Base-by-base conservation (phyloP, 345 rosid genomes). In the Raphanus raphanistrum region DNA sequence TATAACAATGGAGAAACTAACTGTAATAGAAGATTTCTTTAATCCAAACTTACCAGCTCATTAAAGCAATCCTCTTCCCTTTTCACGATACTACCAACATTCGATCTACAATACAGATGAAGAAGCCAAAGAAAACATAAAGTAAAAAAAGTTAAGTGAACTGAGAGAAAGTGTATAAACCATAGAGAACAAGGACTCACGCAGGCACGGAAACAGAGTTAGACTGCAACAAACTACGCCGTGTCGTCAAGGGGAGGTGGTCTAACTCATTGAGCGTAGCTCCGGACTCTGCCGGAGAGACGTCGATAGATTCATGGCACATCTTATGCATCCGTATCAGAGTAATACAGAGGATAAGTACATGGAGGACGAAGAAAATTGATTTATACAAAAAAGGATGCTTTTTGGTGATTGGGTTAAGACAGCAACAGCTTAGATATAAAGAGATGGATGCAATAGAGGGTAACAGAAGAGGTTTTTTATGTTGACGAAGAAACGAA, bases 21-120 rank as follows among this genome's bases (percentile, higher is more conserved):
- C 3, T 43, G 45, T 63, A 74, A 62, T 16, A 32, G 27, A 74
- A 38, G 16, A 31, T 5, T 6, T 63, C 0, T 25, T 32, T 32
- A 12, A 25, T 48, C 27, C 21, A 70, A 52, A 58, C 36, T 72
- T 79, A 80, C 79, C 79, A 65, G 35, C 71, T 73, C 71, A 48
- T 0, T 15, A n/a, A 25, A 2, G 78, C 62, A 74, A 43, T 17
- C 66, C 27, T 78, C 77, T 45, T 58, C 79, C 50, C 28, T 80
- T 70, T 75, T 80, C 68, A 64, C 58, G 2, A 70, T 3, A 75
- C 67, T 21, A 57, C 70, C 69, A 80, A 65, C 71, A 70, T 70
- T 45, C 21, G 16, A 70, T 58, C 79, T 75, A 58, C 62, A 63
- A 26, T 59, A 68, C 36, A 74, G 15, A 66, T 48, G 43, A 28